phyloP scores from a whole-genome alignment of 140 eudicot genomes.

The Senecio squalidus region DNA sequence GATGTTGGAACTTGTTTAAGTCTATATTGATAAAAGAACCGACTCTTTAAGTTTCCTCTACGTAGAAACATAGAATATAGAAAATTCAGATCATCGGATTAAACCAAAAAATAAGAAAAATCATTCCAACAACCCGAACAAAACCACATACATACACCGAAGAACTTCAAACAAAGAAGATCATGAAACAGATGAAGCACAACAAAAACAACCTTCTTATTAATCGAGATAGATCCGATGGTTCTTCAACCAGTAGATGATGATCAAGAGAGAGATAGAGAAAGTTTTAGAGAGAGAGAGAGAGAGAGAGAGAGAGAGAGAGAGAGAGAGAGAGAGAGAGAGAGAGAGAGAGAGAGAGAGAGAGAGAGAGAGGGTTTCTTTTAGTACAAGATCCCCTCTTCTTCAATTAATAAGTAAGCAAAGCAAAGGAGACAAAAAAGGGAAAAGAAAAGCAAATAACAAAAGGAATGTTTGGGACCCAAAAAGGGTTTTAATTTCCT shows the following conservation, averaged over 20 bases:
- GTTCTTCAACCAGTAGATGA: conserved; percentile 13
- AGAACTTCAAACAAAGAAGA: conserved; percentile 12
- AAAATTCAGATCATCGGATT: background rate
- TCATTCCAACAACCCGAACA: background rate
- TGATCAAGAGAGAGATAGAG: conserved; percentile 8
- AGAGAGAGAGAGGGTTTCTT: background rate
- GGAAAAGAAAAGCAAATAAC: conserved; percentile 12
- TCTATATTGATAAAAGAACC: background rate
- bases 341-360: too few species aligned
- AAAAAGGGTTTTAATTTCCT: conserved; percentile 28
- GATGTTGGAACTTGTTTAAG: background rate
- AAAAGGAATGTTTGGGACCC: conserved; percentile 29
- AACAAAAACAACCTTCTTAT: conserved; percentile 13
- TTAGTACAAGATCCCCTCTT: conserved; percentile 19
- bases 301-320: too few species aligned
- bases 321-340: too few species aligned
- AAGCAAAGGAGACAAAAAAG: conserved; percentile 18
- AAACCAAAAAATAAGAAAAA: background rate
- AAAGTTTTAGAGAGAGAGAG: background rate
- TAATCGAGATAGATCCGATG: conserved; percentile 23
- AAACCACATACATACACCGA: background rate
- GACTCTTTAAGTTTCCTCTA: background rate
- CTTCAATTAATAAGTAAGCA: conserved; percentile 26
- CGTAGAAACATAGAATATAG: background rate
- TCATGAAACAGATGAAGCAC: conserved; percentile 9